Base-by-base conservation (phyloP, 2,329 filamentous ascomycete species). In the Xylariaceae sp. region DNA sequence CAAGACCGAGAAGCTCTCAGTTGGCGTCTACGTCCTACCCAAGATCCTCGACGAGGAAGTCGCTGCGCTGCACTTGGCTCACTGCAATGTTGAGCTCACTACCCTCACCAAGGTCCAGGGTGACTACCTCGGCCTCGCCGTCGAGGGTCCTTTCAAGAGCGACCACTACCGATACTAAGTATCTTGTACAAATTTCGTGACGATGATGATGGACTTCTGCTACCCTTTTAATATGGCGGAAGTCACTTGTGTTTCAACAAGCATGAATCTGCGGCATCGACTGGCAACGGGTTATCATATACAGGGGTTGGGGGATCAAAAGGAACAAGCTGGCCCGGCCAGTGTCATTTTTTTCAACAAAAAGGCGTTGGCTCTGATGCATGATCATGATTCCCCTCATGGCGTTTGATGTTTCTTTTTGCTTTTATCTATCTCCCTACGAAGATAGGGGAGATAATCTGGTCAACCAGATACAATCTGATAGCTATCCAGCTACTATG, bases 41-140 rank as follows among this genome's bases (percentile, higher is more conserved):
- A 98, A 98, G 89, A 89, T 95, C 64, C 84, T 98, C 54, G 93
- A 98, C 63, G 93, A 98, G 83, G 89, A 96, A 76, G 93, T 98
- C 64, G 93, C 93, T 65, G 81, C 85, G 65, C 87, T 96, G 56
- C 93, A 98, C 76, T 77, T 96, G 57, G 81, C 76, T 53, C 93
- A 97, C 78, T 85, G 89, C 78, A 94, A 95, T 73, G 93, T 80
- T 63, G 89, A 97, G 81, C 82, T 98, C 63, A 87, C 85, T 68
- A 84, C 82, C 70, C 83, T 98, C 66, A 88, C 82, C 64, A 63
- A 77, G 47, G 85, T 85, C 59, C 93, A 98, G 80, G 85, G 89
- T 57, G 93, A 97, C 64, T 98, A 98, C 78, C 86, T 97, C 65
- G 82, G 89, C 60, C 78, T 98, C 56, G 78, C 83, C 47, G 64